phyloP scores from a whole-genome alignment of 306 rosid genomes.

The Vigna nakashimae region DNA sequence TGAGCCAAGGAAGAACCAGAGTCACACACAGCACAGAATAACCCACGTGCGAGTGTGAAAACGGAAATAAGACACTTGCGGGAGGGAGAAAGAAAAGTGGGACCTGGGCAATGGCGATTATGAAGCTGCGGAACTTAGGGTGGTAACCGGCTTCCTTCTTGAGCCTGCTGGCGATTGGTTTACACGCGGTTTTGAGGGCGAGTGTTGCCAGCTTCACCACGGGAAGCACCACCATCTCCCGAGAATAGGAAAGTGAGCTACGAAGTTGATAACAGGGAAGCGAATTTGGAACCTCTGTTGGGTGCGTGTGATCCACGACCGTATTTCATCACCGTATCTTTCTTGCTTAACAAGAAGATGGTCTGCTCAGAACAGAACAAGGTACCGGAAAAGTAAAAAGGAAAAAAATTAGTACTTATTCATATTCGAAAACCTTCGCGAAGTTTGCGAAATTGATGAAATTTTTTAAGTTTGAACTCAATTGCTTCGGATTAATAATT shows the following conservation, averaged over 20 bases:
- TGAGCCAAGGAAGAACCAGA: slow-evolving; percentile 47
- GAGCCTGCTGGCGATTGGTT: slow-evolving; percentile 58
- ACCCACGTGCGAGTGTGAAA: background rate
- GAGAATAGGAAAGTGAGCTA: background rate
- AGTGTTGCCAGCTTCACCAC: slow-evolving; percentile 55
- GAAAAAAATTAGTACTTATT: too few relatives aligned
- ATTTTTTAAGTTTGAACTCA: too few relatives aligned
- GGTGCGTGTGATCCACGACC: background rate
- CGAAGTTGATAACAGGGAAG: background rate
- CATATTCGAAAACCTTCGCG: too few relatives aligned
- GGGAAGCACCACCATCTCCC: slow-evolving; percentile 53
- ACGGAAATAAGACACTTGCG: background rate
- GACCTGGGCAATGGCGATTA: slow-evolving; percentile 55
- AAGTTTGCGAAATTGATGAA: too few relatives aligned
- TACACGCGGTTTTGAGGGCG: slow-evolving; percentile 48
- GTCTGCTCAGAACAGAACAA: too few relatives aligned
- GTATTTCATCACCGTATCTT: too few relatives aligned
- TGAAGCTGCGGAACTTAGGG: slow-evolving; percentile 53
- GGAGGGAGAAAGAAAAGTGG: background rate
- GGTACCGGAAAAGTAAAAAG: too few relatives aligned
- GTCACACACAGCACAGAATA: background rate
- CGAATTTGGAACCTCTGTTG: background rate
- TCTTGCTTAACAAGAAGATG: too few relatives aligned
- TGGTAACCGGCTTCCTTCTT: slow-evolving; percentile 55
- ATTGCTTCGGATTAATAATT: too few relatives aligned